Evolutionary conservation across 106 monocot genomes (phyloP), one percentile per base, ranked within the genome.

Genomic region (Acanthochlamys bracteata): DNA sequence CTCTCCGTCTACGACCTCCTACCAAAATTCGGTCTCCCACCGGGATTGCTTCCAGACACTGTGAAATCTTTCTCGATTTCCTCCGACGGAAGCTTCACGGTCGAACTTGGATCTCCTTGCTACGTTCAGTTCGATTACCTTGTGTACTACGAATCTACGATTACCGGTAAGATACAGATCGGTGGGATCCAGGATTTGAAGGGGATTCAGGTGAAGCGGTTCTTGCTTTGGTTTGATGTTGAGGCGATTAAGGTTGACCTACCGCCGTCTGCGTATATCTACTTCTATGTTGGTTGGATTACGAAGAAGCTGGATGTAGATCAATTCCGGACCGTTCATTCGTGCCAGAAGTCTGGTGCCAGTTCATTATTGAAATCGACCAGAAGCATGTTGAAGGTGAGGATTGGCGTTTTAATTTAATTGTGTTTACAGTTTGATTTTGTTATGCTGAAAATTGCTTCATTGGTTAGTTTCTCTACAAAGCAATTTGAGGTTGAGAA

Each of bases 151-250:
- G 82, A 47, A 24, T 27, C 65, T 16, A 60, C 24, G 52, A 75
- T 95, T 65, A 73, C 86, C 42, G 90, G 90, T 33, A 74, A 67
- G 10, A 25, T 95, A 67, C 73, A 61, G 61, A 69, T 78, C 65
- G 86, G 85, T 22, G 57, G 59, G 13, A 73, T 85, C 70, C n/a
- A 51, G 7, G 69, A 63, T 42, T 65, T 84, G 43, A 56, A 67
- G 63, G 85, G 93, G 61, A 64, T 89, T 64, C 72, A 89, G 74
- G 80, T 74, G 46, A 68, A 82, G 26, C 73, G 75, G 20, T 80
- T 80, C 75, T 67, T 80, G 26, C 42, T 92, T 59, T 92, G 92
- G 92, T 81, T 87, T 60, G 74, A 87, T 39, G 84, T 92, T 33
- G 79, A 77, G 20, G 42, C 67, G 17, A 82, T 92, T 69, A 87